Conservation (phyloP, 306 rosid genomes). For the Cucumis hystrix region DNA sequence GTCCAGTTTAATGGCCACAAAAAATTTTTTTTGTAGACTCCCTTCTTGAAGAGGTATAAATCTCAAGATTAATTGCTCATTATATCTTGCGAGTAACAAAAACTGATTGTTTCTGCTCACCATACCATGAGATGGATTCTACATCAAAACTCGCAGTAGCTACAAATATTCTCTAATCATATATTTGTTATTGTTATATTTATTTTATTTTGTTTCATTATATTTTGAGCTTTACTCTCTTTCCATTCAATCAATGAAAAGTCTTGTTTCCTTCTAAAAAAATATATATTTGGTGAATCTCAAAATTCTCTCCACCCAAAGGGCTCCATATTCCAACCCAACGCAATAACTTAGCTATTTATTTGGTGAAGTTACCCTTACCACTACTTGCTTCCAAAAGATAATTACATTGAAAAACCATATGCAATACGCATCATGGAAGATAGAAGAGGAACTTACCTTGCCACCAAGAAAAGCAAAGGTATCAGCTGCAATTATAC, state of each 20-base stretch:
- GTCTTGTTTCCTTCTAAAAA: no score
- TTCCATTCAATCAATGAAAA: no score
- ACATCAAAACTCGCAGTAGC: neutral
- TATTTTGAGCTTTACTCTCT: no score
- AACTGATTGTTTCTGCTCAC: neutral
- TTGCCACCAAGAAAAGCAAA: slow-evolving; percentile 90
- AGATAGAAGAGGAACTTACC: slow-evolving; percentile 28
- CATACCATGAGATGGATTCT: neutral
- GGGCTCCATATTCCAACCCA: neutral
- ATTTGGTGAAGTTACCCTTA: neutral
- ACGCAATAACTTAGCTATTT: neutral
- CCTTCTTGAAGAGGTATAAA: neutral
- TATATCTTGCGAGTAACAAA: neutral
- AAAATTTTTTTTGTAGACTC: neutral
- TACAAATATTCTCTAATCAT: neutral
- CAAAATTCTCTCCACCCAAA: neutral
- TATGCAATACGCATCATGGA: neutral
- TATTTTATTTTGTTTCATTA: no score
- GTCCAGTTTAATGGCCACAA: no score
- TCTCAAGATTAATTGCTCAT: neutral
- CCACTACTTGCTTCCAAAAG: neutral
- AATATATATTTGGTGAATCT: neutral
- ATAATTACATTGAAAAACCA: neutral
- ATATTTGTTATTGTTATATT: no score
- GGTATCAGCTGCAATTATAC: slow-evolving; percentile 90